Conservation (phyloP, 495 filamentous ascomycete species). For the Penicillium subrubescens region DNA sequence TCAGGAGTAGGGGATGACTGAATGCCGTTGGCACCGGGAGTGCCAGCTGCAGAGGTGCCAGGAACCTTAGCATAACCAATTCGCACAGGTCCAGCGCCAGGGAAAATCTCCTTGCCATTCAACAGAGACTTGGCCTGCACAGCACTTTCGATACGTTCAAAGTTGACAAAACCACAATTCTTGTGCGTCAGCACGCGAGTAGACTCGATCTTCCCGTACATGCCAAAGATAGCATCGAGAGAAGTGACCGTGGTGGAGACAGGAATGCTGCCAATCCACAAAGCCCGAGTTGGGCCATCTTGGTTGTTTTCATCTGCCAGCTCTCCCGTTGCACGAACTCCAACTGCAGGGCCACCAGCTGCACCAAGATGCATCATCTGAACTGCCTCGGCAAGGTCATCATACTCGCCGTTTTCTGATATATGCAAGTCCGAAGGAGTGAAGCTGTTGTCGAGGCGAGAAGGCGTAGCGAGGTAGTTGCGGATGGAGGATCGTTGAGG, state of each 20-base stretch:
- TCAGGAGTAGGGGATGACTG: conserved; percentile 97
- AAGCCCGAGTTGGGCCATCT: conserved; percentile 86
- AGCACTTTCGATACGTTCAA: conserved; percentile 85
- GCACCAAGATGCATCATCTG: conserved; percentile 74
- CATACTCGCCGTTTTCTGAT: conserved; percentile 72
- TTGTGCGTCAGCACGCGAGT: conserved; percentile 96
- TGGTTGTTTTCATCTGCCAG: conserved; percentile 70
- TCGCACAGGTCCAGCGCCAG: conserved; percentile 88
- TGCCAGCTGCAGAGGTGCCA: conserved; percentile 72
- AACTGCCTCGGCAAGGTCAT: conserved; percentile 72
- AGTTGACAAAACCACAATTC: conserved; percentile 99
- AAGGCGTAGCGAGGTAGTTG: conserved; percentile 74
- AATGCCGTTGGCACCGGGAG: conserved; percentile 78
- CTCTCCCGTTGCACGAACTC: conserved; percentile 42
- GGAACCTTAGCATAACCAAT: conserved; percentile 98
- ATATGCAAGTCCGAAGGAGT: conserved; percentile 76
- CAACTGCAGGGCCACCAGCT: conserved; percentile 60
- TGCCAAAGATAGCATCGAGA: conserved; percentile 86
- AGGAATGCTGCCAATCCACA: conserved; percentile 99
- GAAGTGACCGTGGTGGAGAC: conserved; percentile 94
- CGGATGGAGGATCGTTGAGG: conserved; percentile 70
- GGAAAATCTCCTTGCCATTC: conserved; percentile 98
- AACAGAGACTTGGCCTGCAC: conserved; percentile 82
- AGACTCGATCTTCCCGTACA: conserved; percentile 88
- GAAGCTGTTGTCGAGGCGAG: conserved; percentile 82